These are phyloP conservation scores for Kazachstania martiniae DNA, from an alignment of 805 yeast genomes.

Conservation along the genomic window DNA sequence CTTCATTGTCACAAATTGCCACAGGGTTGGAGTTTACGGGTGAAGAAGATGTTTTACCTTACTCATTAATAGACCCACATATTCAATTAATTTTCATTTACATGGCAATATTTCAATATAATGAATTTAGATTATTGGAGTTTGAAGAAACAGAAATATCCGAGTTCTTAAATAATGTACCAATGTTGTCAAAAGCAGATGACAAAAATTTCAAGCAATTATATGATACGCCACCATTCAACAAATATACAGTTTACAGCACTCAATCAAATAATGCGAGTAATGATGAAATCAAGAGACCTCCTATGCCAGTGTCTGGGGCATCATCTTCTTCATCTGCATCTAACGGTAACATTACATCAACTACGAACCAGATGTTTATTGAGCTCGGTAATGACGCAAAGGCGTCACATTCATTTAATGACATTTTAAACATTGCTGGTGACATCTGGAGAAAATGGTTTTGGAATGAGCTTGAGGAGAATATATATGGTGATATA, in stretches of 20 bases:
- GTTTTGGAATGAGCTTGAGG: conserved; percentile 53
- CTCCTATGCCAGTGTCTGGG: conserved; percentile 9
- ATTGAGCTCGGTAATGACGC: conserved; percentile 32
- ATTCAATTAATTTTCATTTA: conserved; percentile 65
- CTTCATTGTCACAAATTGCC: too few species aligned
- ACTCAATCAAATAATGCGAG: conserved; percentile 1
- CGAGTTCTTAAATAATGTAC: conserved; percentile 52
- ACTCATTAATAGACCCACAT: conserved; percentile 57
- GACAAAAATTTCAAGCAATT: conserved; percentile 23
- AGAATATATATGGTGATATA: conserved; percentile 19
- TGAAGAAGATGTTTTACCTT: too few species aligned
- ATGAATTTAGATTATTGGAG: conserved; percentile 68
- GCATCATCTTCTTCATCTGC: conserved; percentile 3
- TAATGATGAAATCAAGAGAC: conserved; percentile 7
- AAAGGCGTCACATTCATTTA: conserved; percentile 48
- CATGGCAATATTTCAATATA: conserved; percentile 68
- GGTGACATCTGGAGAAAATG: conserved; percentile 86
- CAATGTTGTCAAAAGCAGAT: conserved; percentile 26
- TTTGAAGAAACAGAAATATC: conserved; percentile 85
- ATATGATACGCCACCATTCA: conserved; percentile 3
- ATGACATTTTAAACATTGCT: conserved; percentile 62
- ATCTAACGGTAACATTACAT: background rate
- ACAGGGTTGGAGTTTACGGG: too few species aligned
- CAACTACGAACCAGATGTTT: conserved; percentile 14
- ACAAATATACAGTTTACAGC: background rate